These are phyloP conservation scores for Tremella mesenterica DNA, from an alignment of 768 basidiomycete genomes.

Conservation along the genomic window DNA sequence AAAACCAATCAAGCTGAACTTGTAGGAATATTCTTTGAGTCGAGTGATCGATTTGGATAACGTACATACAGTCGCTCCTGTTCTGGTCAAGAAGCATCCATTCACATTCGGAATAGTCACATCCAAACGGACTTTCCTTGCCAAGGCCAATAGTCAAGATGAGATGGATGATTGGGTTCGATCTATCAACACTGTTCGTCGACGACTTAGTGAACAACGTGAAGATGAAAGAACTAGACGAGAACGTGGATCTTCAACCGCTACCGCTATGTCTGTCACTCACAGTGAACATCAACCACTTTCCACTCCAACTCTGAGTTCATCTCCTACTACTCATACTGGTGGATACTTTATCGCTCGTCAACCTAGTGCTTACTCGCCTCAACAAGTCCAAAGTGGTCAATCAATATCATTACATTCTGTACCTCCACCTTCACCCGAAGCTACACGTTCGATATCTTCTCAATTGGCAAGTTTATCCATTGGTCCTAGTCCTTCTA, in stretches of 20 bases:
- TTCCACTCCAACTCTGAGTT: not conserved
- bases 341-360: not conserved
- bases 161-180: slow-evolving; percentile 76
- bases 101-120: slow-evolving; percentile 90
- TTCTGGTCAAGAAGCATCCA: slow-evolving; percentile 77
- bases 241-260: not conserved
- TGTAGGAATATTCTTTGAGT: slow-evolving; percentile 74
- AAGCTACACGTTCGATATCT: not conserved
- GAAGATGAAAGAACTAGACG: slow-evolving; percentile 21
- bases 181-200: slow-evolving; percentile 68
- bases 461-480: slow-evolving; percentile 2
- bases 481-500: not conserved
- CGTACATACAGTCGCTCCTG: slow-evolving; percentile 79
- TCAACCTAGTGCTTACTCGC: slow-evolving; percentile 1
- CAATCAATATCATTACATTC: too few relatives aligned
- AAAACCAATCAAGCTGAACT: not conserved
- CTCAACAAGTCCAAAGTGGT: not conserved
- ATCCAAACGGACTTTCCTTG: slow-evolving; percentile 78
- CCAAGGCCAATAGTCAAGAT: slow-evolving; percentile 63
- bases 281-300: too few relatives aligned
- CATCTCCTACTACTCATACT: not conserved
- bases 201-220: slow-evolving; percentile 50
- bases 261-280: not conserved
- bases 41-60: slow-evolving; percentile 77
- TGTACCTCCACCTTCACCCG: not conserved